Evolutionary conservation across 2,329 filamentous ascomycete species (phyloP).

Genomic region (Xylariaceae sp.): DNA sequence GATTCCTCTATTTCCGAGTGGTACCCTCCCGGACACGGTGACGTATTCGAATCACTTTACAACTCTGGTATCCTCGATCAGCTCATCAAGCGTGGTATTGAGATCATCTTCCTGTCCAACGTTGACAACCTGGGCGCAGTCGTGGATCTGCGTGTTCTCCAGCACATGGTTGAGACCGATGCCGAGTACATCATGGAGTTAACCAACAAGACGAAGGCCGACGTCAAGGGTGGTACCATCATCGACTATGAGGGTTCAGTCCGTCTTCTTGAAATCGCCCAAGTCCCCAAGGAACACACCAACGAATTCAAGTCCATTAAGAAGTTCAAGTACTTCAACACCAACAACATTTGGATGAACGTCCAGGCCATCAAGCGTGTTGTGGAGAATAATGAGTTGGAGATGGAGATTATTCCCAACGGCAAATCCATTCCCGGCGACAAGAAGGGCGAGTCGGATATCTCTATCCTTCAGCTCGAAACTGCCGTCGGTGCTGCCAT

Average conservation of each 20-base stretch:
- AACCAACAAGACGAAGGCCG: constrained; percentile 99
- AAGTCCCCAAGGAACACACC: constrained; percentile 99
- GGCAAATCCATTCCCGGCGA: constrained; percentile 97
- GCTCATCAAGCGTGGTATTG: constrained; percentile 89
- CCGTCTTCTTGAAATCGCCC: constrained; percentile 94
- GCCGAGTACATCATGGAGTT: constrained; percentile 98
- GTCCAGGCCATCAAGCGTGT: constrained; percentile 96
- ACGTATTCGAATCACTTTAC: constrained; percentile 99
- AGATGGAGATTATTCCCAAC: constrained; percentile 99
- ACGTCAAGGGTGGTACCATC: constrained; percentile 99
- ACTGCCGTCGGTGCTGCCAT: constrained; percentile 98
- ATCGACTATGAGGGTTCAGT: constrained; percentile 98
- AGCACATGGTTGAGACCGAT: constrained; percentile 98
- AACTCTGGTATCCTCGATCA: constrained; percentile 98
- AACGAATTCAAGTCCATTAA: constrained; percentile 99
- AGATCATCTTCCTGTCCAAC: constrained; percentile 98
- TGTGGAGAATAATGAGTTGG: constrained; percentile 95
- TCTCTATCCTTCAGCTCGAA: constrained; percentile 96
- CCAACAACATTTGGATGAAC: constrained; percentile 99
- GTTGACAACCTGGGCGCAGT: constrained; percentile 98
- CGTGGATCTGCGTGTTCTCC: constrained; percentile 93
- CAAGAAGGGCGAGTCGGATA: constrained; percentile 98
- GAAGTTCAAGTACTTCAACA: constrained; percentile 99
- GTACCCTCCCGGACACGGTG: constrained; percentile 98
- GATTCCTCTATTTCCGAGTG: constrained; percentile 89